Evolutionary conservation across 768 basidiomycete genomes (phyloP).

Genomic region (Mrakia frigida): DNA sequence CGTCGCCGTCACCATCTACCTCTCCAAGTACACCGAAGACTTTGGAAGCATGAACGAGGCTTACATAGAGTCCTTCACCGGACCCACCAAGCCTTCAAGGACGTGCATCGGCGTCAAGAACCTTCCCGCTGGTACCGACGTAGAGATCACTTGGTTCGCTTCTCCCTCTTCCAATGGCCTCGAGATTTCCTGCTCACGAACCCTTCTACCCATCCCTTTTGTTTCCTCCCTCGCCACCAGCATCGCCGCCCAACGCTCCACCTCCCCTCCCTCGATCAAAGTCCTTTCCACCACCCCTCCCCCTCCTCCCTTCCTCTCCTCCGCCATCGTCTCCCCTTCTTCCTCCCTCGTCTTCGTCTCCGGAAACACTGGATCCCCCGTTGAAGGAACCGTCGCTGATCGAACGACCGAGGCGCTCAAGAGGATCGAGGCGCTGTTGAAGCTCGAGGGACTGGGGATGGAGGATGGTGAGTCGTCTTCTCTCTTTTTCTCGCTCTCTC

Average conservation of each 20-base stretch:
- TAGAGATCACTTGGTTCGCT: slow-evolving; percentile 28
- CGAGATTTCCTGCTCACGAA: not conserved
- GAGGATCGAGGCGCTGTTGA: slow-evolving; percentile 17
- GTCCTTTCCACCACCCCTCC: not conserved
- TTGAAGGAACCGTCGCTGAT: slow-evolving; percentile 11
- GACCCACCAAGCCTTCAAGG: not conserved
- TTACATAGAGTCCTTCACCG: slow-evolving; percentile 21
- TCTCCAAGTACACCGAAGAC: slow-evolving; percentile 26
- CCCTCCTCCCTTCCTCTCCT: slow-evolving; percentile 37
- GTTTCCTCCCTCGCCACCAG: not conserved
- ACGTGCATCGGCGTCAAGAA: slow-evolving; percentile 27
- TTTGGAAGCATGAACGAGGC: slow-evolving; percentile 24
- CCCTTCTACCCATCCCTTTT: not conserved
- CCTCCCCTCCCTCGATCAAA: not conserved
- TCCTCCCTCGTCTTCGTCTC: slow-evolving; percentile 32
- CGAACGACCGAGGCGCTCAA: slow-evolving; percentile 13
- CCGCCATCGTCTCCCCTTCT: slow-evolving; percentile 43
- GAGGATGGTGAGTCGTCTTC: slow-evolving; percentile 5
- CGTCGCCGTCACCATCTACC: slow-evolving; percentile 27
- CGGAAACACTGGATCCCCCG: not conserved
- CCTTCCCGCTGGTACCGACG: slow-evolving; percentile 26
- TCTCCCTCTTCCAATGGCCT: not conserved
- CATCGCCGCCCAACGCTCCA: slow-evolving; percentile 3
- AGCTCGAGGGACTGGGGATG: slow-evolving; percentile 23
- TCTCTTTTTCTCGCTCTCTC: no score